These are phyloP conservation scores for Euphorbia pulcherrima DNA, from an alignment of 345 rosid genomes.

Conservation along the genomic window DNA sequence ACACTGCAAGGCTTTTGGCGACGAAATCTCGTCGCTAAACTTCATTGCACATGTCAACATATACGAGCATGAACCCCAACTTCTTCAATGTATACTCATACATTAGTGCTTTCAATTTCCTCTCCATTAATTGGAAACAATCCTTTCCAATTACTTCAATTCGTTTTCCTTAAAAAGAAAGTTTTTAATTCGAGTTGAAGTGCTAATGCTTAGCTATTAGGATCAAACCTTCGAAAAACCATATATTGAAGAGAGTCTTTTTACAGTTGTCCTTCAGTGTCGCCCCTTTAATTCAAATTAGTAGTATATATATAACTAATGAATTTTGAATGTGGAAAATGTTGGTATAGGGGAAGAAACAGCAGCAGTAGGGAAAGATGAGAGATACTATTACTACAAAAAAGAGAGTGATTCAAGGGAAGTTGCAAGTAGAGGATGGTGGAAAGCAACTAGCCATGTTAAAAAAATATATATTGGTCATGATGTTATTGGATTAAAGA, in stretches of 20 bases:
- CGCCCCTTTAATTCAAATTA: too few relatives aligned
- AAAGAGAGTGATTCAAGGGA: slow-evolving; percentile 33
- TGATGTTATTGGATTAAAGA: slow-evolving; percentile 21
- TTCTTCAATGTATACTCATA: slow-evolving; percentile 13
- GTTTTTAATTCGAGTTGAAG: too few relatives aligned
- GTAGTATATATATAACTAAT: too few relatives aligned
- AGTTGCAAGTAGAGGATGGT: slow-evolving; percentile 41
- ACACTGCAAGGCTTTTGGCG: slow-evolving; percentile 13
- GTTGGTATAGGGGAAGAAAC: slow-evolving; percentile 6
- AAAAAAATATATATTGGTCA: slow-evolving; percentile 24
- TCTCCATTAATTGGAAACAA: too few relatives aligned
- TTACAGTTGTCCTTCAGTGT: too few relatives aligned
- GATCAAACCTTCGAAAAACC: too few relatives aligned
- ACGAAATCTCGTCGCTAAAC: slow-evolving; percentile 18
- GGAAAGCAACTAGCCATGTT: slow-evolving; percentile 49
- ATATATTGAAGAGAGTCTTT: too few relatives aligned
- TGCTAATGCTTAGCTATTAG: too few relatives aligned
- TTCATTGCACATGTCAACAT: slow-evolving; percentile 14
- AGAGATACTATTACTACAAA: slow-evolving; percentile 23
- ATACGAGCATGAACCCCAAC: slow-evolving; percentile 21
- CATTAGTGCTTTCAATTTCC: too few relatives aligned
- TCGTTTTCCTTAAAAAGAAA: too few relatives aligned
- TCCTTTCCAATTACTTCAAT: too few relatives aligned
- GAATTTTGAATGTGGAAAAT: background rate
- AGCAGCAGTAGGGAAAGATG: background rate